These are phyloP conservation scores for Camellia japonica DNA, from an alignment of 148 eudicot species.

Conservation along the genomic window DNA sequence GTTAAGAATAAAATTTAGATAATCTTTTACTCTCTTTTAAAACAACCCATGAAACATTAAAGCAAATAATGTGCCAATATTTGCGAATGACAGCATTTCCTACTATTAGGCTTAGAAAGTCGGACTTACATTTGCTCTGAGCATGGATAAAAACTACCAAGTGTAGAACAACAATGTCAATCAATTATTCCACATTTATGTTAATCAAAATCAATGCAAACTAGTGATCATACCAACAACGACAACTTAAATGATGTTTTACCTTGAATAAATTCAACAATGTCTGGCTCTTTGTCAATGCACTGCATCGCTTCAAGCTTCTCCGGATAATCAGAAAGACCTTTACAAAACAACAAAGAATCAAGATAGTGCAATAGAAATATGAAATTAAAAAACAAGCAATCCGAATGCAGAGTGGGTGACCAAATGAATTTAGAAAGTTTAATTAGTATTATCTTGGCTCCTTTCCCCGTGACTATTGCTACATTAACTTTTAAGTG, in stretches of 20 bases:
- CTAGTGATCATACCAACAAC: neutral
- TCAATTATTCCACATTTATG: neutral
- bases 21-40: neutral
- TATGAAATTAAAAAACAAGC: neutral
- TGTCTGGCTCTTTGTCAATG: constrained; percentile 91
- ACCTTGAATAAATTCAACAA: constrained; percentile 82
- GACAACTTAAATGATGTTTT: neutral
- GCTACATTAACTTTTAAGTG: no score
- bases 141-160: neutral
- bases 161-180: neutral
- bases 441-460: neutral
- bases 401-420: neutral
- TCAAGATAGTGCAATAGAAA: neutral
- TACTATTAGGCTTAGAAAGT: neutral
- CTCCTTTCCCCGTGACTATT: neutral
- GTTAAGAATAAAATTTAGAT: neutral
- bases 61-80: neutral
- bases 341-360: constrained; percentile 39
- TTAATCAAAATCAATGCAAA: neutral
- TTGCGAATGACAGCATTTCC: neutral
- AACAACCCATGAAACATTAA: neutral
- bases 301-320: constrained; percentile 94
- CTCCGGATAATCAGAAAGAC: constrained; percentile 88
- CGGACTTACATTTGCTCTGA: neutral
- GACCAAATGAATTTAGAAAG: neutral